Evolutionary conservation across 441 rosid species (phyloP).

Genomic region (California macrophylla): DNA sequence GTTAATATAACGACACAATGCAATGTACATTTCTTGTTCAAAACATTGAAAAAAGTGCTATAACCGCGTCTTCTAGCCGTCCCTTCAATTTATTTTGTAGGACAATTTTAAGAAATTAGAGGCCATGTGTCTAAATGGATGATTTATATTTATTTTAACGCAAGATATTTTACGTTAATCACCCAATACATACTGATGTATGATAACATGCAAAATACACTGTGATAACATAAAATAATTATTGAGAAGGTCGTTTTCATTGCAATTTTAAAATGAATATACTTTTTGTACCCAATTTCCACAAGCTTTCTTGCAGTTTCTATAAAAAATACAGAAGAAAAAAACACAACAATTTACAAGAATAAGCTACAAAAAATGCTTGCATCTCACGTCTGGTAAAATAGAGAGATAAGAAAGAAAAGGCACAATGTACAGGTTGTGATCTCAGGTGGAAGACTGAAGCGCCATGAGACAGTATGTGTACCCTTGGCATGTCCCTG

Average conservation of each 20-base stretch:
- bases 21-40: too few species aligned
- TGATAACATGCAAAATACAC: too few species aligned
- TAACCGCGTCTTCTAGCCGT: too few species aligned
- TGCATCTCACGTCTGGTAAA: slow-evolving; percentile 9
- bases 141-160: too few species aligned
- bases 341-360: slow-evolving; percentile 27
- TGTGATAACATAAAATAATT: not conserved
- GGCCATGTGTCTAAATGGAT: too few species aligned
- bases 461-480: slow-evolving; percentile 60
- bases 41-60: too few species aligned
- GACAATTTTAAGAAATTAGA: too few species aligned
- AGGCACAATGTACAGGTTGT: slow-evolving; percentile 4
- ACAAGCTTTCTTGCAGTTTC: slow-evolving; percentile 2
- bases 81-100: too few species aligned
- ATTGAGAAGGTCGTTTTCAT: not conserved
- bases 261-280: slow-evolving; percentile 2
- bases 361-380: slow-evolving; percentile 24
- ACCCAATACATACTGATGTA: too few species aligned
- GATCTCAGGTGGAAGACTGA: slow-evolving; percentile 43
- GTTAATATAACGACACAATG: too few species aligned
- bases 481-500: slow-evolving; percentile 66
- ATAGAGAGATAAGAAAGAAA: not conserved
- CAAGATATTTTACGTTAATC: too few species aligned
- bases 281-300: not conserved
- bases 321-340: slow-evolving; percentile 16